Percentiles rank a stretch among this genome's conserved stretches.
phyloP scores from a whole-genome alignment of 1,139 yeast genomes.

The Tardiomyces blankii region DNA sequence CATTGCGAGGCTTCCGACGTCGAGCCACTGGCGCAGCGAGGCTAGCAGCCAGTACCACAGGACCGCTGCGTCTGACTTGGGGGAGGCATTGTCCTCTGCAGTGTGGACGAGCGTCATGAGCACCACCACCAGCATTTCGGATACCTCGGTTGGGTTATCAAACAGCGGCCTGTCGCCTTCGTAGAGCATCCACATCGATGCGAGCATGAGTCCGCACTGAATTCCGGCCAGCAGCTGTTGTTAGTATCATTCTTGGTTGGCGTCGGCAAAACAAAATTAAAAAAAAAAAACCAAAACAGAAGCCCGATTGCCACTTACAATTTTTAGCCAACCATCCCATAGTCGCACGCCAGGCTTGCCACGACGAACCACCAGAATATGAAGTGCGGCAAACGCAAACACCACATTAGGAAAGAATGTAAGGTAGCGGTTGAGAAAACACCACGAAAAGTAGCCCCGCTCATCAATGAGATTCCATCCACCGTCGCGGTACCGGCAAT shows the following conservation, averaged over 20 bases:
- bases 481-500: neutral
- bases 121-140: neutral
- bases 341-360: neutral
- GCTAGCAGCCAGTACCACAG: neutral
- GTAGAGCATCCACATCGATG: neutral
- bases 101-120: neutral
- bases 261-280: too few species aligned
- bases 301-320: neutral
- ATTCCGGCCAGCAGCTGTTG: too few species aligned
- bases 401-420: neutral
- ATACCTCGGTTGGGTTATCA: neutral
- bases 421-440: neutral
- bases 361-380: neutral
- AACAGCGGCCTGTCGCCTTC: neutral
- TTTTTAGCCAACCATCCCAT: neutral
- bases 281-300: too few species aligned
- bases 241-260: too few species aligned
- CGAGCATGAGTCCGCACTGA: too few species aligned
- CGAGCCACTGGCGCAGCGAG: neutral
- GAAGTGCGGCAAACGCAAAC: neutral
- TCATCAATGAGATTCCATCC: neutral
- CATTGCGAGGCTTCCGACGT: neutral
- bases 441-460: neutral
- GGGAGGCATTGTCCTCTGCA: neutral
- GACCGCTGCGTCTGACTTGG: neutral